phyloP scores from a whole-genome alignment of 345 rosid genomes.

The Moricandia arvensis region DNA sequence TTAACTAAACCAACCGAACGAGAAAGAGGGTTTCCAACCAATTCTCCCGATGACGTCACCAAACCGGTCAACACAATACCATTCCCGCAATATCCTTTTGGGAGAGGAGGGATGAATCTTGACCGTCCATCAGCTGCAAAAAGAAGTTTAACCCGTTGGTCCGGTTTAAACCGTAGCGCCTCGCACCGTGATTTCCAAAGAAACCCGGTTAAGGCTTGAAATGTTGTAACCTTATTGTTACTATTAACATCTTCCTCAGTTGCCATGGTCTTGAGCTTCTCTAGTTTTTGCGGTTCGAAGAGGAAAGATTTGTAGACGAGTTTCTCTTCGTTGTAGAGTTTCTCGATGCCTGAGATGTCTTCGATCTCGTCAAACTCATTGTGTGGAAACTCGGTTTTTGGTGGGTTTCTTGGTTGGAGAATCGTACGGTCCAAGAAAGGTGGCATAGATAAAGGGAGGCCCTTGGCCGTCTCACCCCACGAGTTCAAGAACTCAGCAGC shows the following conservation, averaged over 20 bases:
- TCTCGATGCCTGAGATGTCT: conserved; percentile 53
- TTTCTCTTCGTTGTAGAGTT: conserved; percentile 56
- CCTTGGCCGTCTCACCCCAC: conserved; percentile 73
- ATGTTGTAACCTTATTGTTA: conserved; percentile 53
- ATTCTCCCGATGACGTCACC: conserved; percentile 55
- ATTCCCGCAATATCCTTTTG: conserved; percentile 66
- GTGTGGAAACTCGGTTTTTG: conserved; percentile 53
- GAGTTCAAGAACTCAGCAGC: conserved; percentile 77
- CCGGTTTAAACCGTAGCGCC: conserved; percentile 55
- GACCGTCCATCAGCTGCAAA: conserved; percentile 81
- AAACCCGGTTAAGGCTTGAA: conserved; percentile 72
- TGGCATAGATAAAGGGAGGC: conserved; percentile 53
- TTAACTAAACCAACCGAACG: conserved; percentile 54
- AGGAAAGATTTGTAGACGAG: conserved; percentile 60
- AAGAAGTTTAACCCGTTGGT: conserved; percentile 69
- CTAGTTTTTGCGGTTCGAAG: conserved; percentile 56
- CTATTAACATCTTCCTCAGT: conserved; percentile 37
- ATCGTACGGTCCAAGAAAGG: conserved; percentile 62
- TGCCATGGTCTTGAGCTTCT: conserved; percentile 52
- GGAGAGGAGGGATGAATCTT: conserved; percentile 63
- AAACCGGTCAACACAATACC: conserved; percentile 66
- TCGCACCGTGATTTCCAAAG: conserved; percentile 74
- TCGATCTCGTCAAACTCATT: conserved; percentile 67
- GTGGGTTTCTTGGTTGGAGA: conserved; percentile 58
- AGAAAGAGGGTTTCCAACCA: conserved; percentile 52